Evolutionary conservation across 768 basidiomycete species (phyloP), one percentile per base, ranked within the genome.

Genomic region (Plicaturopsis crispa): DNA sequence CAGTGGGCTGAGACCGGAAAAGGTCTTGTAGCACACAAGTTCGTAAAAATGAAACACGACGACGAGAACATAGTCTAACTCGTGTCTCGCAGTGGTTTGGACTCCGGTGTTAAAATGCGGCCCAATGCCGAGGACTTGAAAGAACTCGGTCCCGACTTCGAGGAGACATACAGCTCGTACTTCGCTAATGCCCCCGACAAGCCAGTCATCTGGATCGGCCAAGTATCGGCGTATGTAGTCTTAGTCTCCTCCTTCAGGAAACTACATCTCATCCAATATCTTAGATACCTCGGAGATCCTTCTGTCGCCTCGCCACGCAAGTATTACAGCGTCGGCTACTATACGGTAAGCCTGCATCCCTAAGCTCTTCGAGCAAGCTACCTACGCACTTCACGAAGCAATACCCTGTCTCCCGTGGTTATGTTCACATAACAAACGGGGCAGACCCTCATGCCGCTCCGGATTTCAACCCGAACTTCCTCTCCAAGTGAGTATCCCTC

Each of bases 11-110:
- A 49, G 13, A 51, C 53, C 0, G 75, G 72, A 0, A 62, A 51
- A 22, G 75, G 77, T 2, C 48, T 72, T 30, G 59, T 81, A 47
- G 63, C 75, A 1, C 65, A 72, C 44, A 81, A 74, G 81, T 79
- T 21, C 3, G 65, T 24, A 5, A 2, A 41, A n/a, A 19, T 7
- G 22, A 12, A 14, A 35, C 8, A 22, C 10, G 3, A 32, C 1
- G n/a, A 30, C 20, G 19, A n/a, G 4, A 21, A 32, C 18, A 19
- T 33, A 6, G 5, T 31, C 17, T 45, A 7, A 41, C 7, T 28
- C 5, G n/a, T 16, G 3, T 21, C n/a, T 38, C 23, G 4, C 46
- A 79, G 76, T 45, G 73, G 61, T 2, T 46, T 72, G 21, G 74
- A 81, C 44, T 67, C 68, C 20, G 78, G 73, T 4, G 63, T 75